These are phyloP conservation scores for Glaciozyma antarctica DNA, from an alignment of 768 basidiomycete species.

Conservation along the genomic window DNA sequence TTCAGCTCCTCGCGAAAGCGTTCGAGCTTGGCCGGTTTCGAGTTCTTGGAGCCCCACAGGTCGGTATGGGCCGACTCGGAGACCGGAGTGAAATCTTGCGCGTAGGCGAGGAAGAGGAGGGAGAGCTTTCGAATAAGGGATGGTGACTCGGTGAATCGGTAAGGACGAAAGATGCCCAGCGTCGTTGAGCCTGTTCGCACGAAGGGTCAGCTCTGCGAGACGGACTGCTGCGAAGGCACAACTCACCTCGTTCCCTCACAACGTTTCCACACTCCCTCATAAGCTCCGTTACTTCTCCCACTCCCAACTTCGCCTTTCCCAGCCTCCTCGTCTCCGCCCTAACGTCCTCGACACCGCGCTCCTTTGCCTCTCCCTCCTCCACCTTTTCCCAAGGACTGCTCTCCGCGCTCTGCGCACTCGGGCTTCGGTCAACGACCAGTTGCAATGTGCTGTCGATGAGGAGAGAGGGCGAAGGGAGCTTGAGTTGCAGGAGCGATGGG, in stretches of 20 bases:
- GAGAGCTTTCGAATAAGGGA: conserved; percentile 4
- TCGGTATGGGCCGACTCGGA: background rate
- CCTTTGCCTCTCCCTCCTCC: too few species aligned
- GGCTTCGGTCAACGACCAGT: too few species aligned
- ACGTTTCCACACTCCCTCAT: background rate
- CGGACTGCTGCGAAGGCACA: background rate
- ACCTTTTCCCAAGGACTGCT: too few species aligned
- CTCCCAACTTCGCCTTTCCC: too few species aligned
- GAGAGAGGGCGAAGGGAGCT: too few species aligned
- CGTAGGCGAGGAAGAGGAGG: conserved; percentile 24
- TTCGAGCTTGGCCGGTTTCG: conserved; percentile 19
- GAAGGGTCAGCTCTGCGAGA: too few species aligned
- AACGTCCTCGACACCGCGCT: too few species aligned
- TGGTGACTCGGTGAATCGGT: conserved; percentile 16
- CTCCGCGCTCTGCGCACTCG: too few species aligned
- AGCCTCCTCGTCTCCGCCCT: too few species aligned
- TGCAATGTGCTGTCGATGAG: too few species aligned
- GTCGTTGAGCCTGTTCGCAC: conserved; percentile 8
- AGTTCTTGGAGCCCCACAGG: conserved; percentile 8
- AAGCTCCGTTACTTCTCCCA: too few species aligned
- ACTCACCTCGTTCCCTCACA: conserved; percentile 10
- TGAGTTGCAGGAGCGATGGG: too few species aligned
- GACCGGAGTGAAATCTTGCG: background rate
- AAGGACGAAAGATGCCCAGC: conserved; percentile 30
- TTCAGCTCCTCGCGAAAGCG: conserved; percentile 22